Percentiles rank a stretch among this genome's conserved stretches.
Conservation (phyloP, 768 basidiomycete genomes). For the Lactifluus volemus region DNA sequence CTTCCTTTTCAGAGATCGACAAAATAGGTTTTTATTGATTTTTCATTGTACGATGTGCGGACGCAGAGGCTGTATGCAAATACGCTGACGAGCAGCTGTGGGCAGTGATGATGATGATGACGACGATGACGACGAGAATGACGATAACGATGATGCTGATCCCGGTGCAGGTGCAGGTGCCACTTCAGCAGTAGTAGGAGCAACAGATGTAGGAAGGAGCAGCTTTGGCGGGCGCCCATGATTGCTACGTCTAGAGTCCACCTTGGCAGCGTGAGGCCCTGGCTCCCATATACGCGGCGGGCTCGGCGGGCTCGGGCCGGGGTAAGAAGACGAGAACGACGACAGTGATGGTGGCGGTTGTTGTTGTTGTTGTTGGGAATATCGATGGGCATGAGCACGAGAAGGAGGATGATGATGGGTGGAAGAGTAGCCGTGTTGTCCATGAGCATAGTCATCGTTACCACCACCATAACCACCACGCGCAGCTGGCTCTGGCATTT, state of each 20-base stretch:
- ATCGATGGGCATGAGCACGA: neutral
- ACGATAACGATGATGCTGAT: neutral
- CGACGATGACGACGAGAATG: neutral
- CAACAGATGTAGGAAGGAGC: neutral
- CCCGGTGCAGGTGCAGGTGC: neutral
- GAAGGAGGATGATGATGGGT: neutral
- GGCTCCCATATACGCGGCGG: conserved; percentile 12
- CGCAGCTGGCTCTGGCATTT: neutral
- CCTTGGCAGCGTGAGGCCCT: conserved; percentile 3
- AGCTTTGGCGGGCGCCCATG: neutral
- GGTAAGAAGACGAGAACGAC: too few relatives aligned
- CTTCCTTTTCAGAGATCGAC: neutral
- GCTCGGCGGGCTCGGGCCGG: neutral
- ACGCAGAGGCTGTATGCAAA: neutral
- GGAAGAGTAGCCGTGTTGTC: neutral
- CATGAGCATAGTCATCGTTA: neutral
- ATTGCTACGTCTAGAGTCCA: neutral
- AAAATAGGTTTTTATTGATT: too few relatives aligned
- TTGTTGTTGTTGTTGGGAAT: neutral
- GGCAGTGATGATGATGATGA: neutral
- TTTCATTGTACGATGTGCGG: neutral
- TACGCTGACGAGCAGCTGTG: neutral
- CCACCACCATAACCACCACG: neutral
- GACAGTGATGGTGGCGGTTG: too few relatives aligned
- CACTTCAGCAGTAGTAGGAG: too few relatives aligned